Evolutionary conservation across 2,329 filamentous ascomycete genomes (phyloP).

Genomic region (Akanthomyces lecanii): DNA sequence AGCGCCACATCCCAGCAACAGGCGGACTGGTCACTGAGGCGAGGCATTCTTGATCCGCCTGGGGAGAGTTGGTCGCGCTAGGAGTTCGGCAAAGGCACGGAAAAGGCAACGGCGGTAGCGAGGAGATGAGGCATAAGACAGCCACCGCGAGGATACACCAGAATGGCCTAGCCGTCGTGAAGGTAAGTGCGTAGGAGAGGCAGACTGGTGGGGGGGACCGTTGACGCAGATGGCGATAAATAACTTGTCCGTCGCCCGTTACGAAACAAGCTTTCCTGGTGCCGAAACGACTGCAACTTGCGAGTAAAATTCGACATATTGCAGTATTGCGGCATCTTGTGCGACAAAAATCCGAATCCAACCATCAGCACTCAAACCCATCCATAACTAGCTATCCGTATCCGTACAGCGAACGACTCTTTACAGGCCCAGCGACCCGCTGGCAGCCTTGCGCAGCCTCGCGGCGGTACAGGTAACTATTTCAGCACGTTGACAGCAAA

Average conservation of each 20-base stretch:
- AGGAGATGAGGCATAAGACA: neutral
- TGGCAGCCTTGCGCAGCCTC: constrained; percentile 9
- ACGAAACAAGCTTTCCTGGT: neutral
- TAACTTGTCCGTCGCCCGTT: neutral
- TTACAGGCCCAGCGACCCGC: neutral
- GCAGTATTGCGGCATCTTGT: too few species aligned
- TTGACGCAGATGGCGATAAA: neutral
- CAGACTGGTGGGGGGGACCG: neutral
- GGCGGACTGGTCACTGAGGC: neutral
- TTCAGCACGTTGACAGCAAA: neutral
- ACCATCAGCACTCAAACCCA: neutral
- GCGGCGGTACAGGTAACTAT: neutral
- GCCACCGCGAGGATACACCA: neutral
- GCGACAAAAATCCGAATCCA: neutral
- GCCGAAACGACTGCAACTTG: neutral
- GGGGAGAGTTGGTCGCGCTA: neutral
- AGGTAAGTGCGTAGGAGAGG: neutral
- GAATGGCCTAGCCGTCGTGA: too few species aligned
- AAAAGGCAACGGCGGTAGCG: neutral
- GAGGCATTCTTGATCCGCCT: constrained; percentile 6
- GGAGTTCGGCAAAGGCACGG: neutral
- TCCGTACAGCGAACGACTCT: neutral
- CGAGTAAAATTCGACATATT: neutral
- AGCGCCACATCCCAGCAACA: constrained; percentile 1
- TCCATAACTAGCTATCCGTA: neutral